These are phyloP conservation scores for Plectosphaerella plurivora DNA, from an alignment of 2,329 filamentous ascomycete genomes.

Conservation along the genomic window DNA sequence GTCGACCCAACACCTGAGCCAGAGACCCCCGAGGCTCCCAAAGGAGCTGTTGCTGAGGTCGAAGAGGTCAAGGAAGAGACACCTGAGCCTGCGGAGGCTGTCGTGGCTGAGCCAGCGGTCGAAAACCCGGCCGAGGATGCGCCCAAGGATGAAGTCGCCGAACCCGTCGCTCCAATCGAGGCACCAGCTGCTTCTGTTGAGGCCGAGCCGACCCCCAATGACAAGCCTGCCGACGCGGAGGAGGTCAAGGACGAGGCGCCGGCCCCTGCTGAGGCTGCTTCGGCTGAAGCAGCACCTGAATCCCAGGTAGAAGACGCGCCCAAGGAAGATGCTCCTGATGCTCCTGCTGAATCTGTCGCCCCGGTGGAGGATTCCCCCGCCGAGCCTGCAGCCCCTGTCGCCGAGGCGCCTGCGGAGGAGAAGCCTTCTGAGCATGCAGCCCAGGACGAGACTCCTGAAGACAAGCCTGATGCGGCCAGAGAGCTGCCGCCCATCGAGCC, in stretches of 20 bases:
- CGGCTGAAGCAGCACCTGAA: neutral
- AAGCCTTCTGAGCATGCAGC: no score
- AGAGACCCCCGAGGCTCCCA: neutral
- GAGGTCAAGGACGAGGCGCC: neutral
- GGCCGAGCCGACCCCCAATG: neutral
- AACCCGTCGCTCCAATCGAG: neutral
- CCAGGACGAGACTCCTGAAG: no score
- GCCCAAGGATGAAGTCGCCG: conserved; percentile 1
- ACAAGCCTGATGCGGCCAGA: no score
- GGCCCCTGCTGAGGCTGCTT: conserved; percentile 3
- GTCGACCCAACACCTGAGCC: neutral
- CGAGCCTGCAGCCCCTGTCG: neutral
- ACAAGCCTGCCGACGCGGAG: neutral
- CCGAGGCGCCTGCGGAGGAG: no score
- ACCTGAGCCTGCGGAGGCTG: conserved; percentile 1
- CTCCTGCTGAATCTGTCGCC: no score
- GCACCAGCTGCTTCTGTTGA: neutral
- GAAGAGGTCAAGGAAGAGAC: neutral
- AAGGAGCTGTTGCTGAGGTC: neutral
- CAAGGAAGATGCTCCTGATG: conserved; percentile 2
- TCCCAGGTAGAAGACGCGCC: neutral
- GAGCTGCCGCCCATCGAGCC: neutral
- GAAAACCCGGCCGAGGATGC: neutral
- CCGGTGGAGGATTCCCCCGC: neutral
- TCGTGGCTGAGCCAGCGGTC: neutral